Evolutionary conservation across 2,329 filamentous ascomycete species (phyloP), one percentile per base, ranked within the genome.

Genomic region (Amauroascus niger): DNA sequence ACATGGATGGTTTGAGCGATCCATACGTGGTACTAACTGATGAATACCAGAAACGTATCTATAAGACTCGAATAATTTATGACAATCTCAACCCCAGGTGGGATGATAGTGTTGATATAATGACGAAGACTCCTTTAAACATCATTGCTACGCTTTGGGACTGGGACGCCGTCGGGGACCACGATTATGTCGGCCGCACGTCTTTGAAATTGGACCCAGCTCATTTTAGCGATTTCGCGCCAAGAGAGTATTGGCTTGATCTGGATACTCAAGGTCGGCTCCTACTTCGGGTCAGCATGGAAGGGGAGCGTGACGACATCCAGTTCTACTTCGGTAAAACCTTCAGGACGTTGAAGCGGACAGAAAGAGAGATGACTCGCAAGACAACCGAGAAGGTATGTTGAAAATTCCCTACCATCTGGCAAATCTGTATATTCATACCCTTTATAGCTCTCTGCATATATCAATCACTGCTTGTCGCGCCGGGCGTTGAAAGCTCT

Each of bases 241-340:
- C 93, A 14, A 82, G 90, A 58, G 93, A 98, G 69, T 97, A 95
- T 68, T 98, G 93, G 93, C 80, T 98, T 16, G 91, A 97, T 65
- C 79, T 98, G 45, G 93, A 98, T 67, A 95, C 91, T 0, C 93
- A 98, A 69, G 93, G 93, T 6, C 81, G 91, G 49, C 71, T 98
- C 30, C 72, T 98, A 54, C 80, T 98, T 50, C 81, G 91, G 58
- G 89, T 98, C 50, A 96, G 89, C 66, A 98, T 98, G 93, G 93
- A 98, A 72, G 93, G 93, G 49, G 93, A 98, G 71, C 81, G 93
- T 58, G 93, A 98, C 66, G 93, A 98, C 66, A 98, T 98, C 55
- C 88, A 96, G 64, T 98, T 98, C 69, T 91, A 96, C 65, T 97
- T 97, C 69, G 93, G 90, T 62, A 97, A 96, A 71, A 87, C 93